phyloP scores from a whole-genome alignment of 148 eudicot genomes.

The Silene uniflora region DNA sequence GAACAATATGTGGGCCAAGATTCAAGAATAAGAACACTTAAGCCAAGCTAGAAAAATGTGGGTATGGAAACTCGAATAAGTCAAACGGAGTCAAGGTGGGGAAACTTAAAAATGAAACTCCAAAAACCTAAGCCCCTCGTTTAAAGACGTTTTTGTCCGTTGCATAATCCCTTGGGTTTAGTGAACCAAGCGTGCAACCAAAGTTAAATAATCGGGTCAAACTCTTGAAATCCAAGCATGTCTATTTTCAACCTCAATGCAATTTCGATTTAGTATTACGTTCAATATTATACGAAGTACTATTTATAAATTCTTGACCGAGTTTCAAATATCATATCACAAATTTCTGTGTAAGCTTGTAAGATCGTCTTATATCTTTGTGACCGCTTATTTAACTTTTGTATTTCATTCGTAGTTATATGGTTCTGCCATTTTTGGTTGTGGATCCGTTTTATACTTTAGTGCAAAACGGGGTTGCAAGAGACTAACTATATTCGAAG shows the following conservation, averaged over 20 bases:
- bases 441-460: too few species aligned
- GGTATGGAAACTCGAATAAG: background rate
- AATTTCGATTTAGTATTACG: background rate
- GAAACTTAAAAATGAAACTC: conserved; percentile 29
- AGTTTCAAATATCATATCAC: too few species aligned
- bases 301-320: too few species aligned
- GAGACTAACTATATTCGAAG: too few species aligned
- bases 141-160: conserved; percentile 47
- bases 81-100: background rate
- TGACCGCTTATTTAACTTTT: too few species aligned
- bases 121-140: conserved; percentile 47
- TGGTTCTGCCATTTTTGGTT: too few species aligned
- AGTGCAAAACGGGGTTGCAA: too few species aligned
- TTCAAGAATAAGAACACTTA: too few species aligned
- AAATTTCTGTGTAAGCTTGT: background rate
- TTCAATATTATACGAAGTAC: too few species aligned
- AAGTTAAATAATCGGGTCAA: conserved; percentile 31
- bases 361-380: background rate
- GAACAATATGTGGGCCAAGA: too few species aligned
- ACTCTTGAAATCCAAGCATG: conserved; percentile 43
- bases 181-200: conserved; percentile 60
- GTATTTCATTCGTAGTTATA: too few species aligned
- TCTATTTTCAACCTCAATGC: conserved; percentile 24
- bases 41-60: too few species aligned
- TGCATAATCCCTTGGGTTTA: conserved; percentile 45